These are phyloP conservation scores for Helianthus annuus DNA, from an alignment of 129 eudicot genomes.

Conservation along the genomic window DNA sequence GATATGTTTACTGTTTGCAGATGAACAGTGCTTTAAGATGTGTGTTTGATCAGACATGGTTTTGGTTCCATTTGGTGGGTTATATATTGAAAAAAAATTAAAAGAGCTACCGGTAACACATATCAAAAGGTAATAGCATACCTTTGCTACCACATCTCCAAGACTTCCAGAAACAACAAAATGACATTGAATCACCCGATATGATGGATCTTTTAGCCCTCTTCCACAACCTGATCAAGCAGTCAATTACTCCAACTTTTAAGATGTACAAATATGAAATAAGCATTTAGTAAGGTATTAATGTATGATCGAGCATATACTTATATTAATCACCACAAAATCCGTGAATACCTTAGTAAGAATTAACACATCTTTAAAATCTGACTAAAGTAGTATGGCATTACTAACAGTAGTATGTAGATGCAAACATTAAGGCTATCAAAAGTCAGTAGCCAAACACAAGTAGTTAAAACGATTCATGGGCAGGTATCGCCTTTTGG, in stretches of 20 bases:
- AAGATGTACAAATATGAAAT: slow-evolving; percentile 1
- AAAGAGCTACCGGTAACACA: background rate
- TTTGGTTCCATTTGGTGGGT: background rate
- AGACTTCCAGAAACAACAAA: slow-evolving; percentile 86
- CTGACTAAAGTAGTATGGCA: no score
- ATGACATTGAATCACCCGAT: slow-evolving; percentile 91
- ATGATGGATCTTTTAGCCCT: slow-evolving; percentile 97
- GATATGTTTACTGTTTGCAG: no score
- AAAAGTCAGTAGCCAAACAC: no score
- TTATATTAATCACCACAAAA: slow-evolving; percentile 2
- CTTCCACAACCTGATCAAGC: slow-evolving; percentile 81
- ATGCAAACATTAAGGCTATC: no score
- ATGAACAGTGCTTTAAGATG: background rate
- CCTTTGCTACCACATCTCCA: slow-evolving; percentile 99
- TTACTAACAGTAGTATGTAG: no score
- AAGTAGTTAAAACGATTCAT: no score
- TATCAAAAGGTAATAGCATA: slow-evolving; percentile 27
- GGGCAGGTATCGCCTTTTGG: no score
- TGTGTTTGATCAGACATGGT: background rate
- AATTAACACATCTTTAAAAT: background rate
- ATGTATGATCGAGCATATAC: slow-evolving; percentile 4
- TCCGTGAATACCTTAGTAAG: slow-evolving; percentile 70
- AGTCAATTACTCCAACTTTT: slow-evolving; percentile 8
- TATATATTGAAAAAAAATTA: background rate
- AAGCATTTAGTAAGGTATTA: slow-evolving; percentile 2